These are phyloP conservation scores for Lolium rigidum DNA, from an alignment of 176 grass and related monocot genomes.

Conservation along the genomic window DNA sequence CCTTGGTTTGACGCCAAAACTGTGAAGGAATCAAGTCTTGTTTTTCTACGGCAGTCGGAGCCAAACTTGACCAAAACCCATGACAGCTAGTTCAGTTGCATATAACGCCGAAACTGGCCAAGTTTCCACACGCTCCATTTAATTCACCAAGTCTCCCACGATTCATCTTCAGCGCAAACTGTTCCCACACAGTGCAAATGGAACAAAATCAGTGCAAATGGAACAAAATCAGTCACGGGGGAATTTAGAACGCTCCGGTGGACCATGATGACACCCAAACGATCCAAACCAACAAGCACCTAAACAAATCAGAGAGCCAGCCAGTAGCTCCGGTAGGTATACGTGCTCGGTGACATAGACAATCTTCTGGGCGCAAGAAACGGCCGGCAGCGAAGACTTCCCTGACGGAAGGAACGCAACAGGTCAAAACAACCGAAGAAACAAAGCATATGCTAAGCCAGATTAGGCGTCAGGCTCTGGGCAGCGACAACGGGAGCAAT, in stretches of 20 bases:
- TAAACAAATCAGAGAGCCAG: background rate
- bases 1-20: background rate
- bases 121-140: background rate
- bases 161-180: background rate
- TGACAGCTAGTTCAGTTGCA: background rate
- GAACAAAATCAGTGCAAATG: background rate
- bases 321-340: background rate
- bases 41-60: background rate
- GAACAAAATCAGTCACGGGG: background rate
- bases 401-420: constrained; percentile 16
- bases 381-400: constrained; percentile 21
- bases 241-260: background rate
- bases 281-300: background rate
- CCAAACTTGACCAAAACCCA: constrained; percentile 21
- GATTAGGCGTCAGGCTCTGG: constrained; percentile 16
- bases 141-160: background rate
- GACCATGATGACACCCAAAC: background rate
- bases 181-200: background rate
- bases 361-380: background rate
- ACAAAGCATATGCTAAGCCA: background rate
- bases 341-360: constrained; percentile 15
- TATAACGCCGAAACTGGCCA: background rate
- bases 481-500: constrained; percentile 25
- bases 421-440: constrained; percentile 9
- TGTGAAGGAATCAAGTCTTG: background rate